These are phyloP conservation scores for Yarrowia sp. DNA, from an alignment of 805 yeast species.

Conservation along the genomic window DNA sequence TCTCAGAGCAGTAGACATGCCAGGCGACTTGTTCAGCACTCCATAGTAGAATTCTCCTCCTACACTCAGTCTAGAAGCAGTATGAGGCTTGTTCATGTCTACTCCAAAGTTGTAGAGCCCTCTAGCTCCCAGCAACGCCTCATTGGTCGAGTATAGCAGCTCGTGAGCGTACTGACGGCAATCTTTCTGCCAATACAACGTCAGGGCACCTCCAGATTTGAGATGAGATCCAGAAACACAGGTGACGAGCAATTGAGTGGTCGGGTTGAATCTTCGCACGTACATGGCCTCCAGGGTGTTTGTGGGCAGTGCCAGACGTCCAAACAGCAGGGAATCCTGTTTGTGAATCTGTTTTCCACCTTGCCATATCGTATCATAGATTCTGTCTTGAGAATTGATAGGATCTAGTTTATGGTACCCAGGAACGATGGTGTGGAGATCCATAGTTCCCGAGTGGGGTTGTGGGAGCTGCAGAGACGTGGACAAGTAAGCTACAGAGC, in stretches of 20 bases:
- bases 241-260: constrained; percentile 71
- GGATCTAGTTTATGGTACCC: constrained; percentile 71
- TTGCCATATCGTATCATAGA: constrained; percentile 47
- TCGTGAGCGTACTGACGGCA: constrained; percentile 71
- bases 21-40: constrained; percentile 82
- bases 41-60: constrained; percentile 95
- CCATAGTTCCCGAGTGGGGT: constrained; percentile 58
- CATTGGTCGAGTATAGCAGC: constrained; percentile 80
- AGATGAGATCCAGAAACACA: constrained; percentile 73
- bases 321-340: constrained; percentile 66
- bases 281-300: constrained; percentile 87
- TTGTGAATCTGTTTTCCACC: constrained; percentile 46
- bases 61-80: constrained; percentile 64
- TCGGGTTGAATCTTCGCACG: constrained; percentile 64
- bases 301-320: constrained; percentile 87
- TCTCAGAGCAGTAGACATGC: constrained; percentile 81
- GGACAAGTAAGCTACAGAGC: constrained; percentile 83
- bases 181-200: constrained; percentile 66
- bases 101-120: constrained; percentile 71
- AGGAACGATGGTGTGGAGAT: constrained; percentile 70
- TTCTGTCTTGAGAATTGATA: constrained; percentile 44
- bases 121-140: constrained; percentile 80
- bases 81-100: constrained; percentile 42
- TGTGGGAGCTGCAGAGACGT: constrained; percentile 64
- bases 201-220: constrained; percentile 57